Conservation (phyloP, 257 asterid genomes). For the Solanum pennellii region DNA sequence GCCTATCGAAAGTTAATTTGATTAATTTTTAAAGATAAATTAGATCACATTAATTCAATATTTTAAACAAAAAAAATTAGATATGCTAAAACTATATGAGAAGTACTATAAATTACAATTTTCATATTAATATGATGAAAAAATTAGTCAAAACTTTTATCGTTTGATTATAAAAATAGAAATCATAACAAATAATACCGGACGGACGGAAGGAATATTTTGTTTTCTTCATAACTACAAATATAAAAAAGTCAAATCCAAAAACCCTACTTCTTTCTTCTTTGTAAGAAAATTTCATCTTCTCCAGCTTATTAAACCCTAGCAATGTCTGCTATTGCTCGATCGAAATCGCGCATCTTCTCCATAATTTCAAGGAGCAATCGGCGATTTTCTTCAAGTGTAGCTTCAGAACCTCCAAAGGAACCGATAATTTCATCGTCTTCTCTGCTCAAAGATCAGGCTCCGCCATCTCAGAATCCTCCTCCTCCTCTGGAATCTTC, state of each 20-base stretch:
- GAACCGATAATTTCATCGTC: constrained; percentile 46
- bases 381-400: constrained; percentile 23
- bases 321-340: constrained; percentile 39
- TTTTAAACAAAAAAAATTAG: no score
- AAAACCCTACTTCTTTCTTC: neutral
- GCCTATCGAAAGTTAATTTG: no score
- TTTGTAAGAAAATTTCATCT: neutral
- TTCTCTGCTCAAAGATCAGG: constrained; percentile 32
- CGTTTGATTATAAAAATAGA: no score
- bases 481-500: constrained; percentile 25
- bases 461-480: constrained; percentile 27
- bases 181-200: fast-evolving
- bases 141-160: no score
- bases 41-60: no score
- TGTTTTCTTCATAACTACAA: neutral
- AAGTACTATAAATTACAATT: no score
- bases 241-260: neutral
- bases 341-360: constrained; percentile 31
- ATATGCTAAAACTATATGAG: no score
- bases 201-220: no score
- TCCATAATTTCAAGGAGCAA: constrained; percentile 19
- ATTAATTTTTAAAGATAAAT: no score
- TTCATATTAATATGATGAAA: no score
- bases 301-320: neutral
- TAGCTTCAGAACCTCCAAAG: constrained; percentile 26